phyloP scores from a whole-genome alignment of 805 yeast species.

The Tetrapisispora taiwanensis region DNA sequence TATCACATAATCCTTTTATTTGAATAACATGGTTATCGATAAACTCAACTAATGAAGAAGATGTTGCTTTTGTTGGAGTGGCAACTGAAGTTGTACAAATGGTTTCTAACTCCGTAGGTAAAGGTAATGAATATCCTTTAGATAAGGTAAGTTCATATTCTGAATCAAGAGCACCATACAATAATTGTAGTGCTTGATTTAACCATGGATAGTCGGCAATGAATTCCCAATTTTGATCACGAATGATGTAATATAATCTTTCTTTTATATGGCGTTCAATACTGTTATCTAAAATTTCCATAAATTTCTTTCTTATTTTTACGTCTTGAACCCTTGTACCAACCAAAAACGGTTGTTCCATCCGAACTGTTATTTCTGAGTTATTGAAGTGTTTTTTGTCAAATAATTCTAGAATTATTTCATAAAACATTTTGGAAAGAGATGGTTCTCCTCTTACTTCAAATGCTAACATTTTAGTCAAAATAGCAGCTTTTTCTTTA shows the following conservation, averaged over 20 bases:
- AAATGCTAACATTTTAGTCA: constrained; percentile 87
- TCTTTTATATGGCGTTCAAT: constrained; percentile 69
- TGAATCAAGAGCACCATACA: constrained; percentile 66
- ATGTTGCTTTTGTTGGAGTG: constrained; percentile 8
- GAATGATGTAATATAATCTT: constrained; percentile 73
- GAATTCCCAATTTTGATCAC: constrained; percentile 96
- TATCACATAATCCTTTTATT: constrained; percentile 24
- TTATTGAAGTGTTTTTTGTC: constrained; percentile 67
- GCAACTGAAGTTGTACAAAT: constrained; percentile 9
- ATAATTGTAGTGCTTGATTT: constrained; percentile 80
- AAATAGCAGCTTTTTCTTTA: constrained; percentile 90
- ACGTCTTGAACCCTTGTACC: constrained; percentile 83
- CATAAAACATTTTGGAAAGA: constrained; percentile 67
- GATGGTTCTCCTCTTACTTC: constrained; percentile 81
- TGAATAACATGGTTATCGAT: constrained; percentile 27
- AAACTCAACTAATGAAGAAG: constrained; percentile 20
- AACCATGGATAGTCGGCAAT: constrained; percentile 91
- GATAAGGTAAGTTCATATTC: constrained; percentile 38
- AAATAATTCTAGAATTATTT: constrained; percentile 78
- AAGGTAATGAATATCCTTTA: constrained; percentile 44
- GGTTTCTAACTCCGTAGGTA: constrained; percentile 20
- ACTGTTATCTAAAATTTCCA: constrained; percentile 69
- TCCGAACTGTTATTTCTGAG: constrained; percentile 82
- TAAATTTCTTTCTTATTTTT: constrained; percentile 60
- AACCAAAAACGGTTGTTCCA: constrained; percentile 93